Conservation (phyloP, 2,329 filamentous ascomycete genomes). For the Boeremia exigua region DNA sequence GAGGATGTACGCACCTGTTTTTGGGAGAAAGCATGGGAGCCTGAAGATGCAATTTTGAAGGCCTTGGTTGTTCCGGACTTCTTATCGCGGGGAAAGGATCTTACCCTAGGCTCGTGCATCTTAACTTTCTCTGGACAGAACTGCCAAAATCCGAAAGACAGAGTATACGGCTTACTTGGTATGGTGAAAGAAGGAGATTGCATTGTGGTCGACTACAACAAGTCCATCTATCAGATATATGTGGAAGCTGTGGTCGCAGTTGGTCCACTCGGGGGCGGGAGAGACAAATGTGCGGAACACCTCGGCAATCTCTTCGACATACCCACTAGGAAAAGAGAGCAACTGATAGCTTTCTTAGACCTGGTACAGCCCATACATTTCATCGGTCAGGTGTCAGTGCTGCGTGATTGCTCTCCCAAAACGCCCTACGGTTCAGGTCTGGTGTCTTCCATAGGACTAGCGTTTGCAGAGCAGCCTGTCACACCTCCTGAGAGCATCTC, state of each 20-base stretch:
- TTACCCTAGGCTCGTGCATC: background rate
- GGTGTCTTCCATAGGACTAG: too few species aligned
- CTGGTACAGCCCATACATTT: too few species aligned
- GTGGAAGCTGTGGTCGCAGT: background rate
- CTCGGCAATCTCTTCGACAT: background rate
- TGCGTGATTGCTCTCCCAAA: too few species aligned
- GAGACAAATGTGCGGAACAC: background rate
- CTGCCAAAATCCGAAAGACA: background rate
- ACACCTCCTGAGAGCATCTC: too few species aligned
- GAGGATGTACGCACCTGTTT: background rate
- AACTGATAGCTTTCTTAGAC: too few species aligned
- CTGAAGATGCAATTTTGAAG: background rate
- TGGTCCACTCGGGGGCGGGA: background rate
- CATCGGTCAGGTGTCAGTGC: too few species aligned
- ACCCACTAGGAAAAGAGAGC: background rate
- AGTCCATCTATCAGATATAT: background rate
- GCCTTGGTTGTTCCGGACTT: background rate
- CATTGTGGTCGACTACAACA: background rate
- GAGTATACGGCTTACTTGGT: background rate
- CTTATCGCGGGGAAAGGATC: background rate
- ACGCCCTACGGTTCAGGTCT: too few species aligned
- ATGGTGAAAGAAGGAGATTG: background rate
- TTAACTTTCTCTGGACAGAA: background rate
- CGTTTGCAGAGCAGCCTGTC: too few species aligned
- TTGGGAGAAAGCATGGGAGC: background rate